Base-by-base conservation (phyloP, 352 stramenopile species). In the Pythium brassicae region DNA sequence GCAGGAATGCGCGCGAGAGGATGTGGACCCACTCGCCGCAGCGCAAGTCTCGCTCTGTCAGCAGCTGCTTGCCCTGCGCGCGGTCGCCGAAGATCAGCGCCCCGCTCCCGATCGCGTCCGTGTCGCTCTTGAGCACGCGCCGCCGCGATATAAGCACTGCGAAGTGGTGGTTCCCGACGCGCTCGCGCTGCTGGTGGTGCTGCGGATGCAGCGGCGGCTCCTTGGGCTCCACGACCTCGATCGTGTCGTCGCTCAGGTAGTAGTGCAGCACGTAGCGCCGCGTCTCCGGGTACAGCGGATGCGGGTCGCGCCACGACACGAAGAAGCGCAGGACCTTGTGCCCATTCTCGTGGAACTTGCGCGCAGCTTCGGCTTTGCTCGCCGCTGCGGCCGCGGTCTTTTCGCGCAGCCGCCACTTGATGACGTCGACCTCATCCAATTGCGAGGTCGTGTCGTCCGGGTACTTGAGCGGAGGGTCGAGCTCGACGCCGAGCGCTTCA, bases 271-370 rank as follows among this genome's bases (percentile, higher is more conserved):
- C 78, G 63, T 96, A 98, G 39, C 76, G 69, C 19, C 84, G 73
- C 59, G 78, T 95, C 49, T 95, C 88, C 17, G 92, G 88, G 56
- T 97, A 96, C 50, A 96, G 66, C 22, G 84, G 83, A 47, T 97
- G 84, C 26, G 72, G 71, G 59, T 98, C 94, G n/a, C 89, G 80
- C 89, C 93, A 98, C 11, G 85, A 86, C 47, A 90, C 89, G 64
- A 81, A 96, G 67, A 98, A 98, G 25, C 88, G 72, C 46, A 98
- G 74, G 25, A 97, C 89, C 32, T 95, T 87, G 51, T 87, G 81
- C 50, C 86, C 83, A 53, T 87, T 70, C 39, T 85, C 71, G 58
- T 88, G 76, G 59, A 92, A 92, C 65, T 91, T 86, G 53, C 82
- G 78, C 39, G 76, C 71, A 7, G 68, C 58, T 45, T 86, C 76